A percentile compares a stretch with the other conserved stretches of the same genome.
These are phyloP conservation scores for Cladophialophora immunda DNA, from an alignment of 2,329 filamentous ascomycete genomes.

Conservation along the genomic window DNA sequence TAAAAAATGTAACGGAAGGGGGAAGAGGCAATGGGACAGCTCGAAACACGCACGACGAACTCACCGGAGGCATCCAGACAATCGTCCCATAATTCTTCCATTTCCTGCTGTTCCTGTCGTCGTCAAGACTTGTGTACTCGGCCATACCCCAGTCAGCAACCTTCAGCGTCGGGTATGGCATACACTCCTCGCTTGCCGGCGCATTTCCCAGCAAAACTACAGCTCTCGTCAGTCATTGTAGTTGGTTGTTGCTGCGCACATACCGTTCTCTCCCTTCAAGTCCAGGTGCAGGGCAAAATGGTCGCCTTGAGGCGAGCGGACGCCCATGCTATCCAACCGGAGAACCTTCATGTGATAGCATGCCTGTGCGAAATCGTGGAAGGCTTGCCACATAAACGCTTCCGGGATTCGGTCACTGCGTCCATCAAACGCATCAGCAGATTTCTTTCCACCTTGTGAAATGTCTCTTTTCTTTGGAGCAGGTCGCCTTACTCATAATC, in stretches of 20 bases:
- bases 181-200: slow-evolving; percentile 2
- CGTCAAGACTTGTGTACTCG: slow-evolving; percentile 28
- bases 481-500: neutral
- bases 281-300: slow-evolving; percentile 33
- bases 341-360: slow-evolving; percentile 30
- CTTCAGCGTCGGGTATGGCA: slow-evolving; percentile 32
- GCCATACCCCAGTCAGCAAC: slow-evolving; percentile 33
- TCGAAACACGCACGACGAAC: too few relatives aligned
- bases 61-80: slow-evolving; percentile 32
- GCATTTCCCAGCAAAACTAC: slow-evolving; percentile 32
- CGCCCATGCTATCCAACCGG: slow-evolving; percentile 12
- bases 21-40: neutral
- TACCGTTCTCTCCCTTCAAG: slow-evolving; percentile 35
- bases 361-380: slow-evolving; percentile 28
- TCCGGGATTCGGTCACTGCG: slow-evolving; percentile 30
- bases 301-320: slow-evolving; percentile 12
- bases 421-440: neutral
- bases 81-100: slow-evolving; percentile 30
- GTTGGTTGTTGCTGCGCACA: neutral
- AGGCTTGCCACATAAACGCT: slow-evolving; percentile 36
- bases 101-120: slow-evolving; percentile 26
- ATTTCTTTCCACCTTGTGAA: neutral
- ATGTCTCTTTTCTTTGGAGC: neutral
- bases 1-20: neutral
- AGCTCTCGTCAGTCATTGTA: neutral